Base-by-base conservation (phyloP, 2,329 filamentous ascomycete genomes). In the Colletotrichum sp. region DNA sequence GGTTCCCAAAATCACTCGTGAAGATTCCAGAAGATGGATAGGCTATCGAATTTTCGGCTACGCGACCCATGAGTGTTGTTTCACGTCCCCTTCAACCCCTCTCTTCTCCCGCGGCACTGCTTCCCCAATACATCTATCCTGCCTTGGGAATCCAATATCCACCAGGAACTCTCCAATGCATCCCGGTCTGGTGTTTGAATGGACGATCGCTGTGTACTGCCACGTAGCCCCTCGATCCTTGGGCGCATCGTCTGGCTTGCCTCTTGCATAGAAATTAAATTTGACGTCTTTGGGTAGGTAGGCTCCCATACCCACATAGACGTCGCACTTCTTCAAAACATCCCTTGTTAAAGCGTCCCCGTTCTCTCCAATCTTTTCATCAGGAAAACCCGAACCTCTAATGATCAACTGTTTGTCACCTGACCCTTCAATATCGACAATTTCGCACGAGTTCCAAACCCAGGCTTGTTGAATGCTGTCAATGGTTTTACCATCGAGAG, bases 301-400 rank as follows among this genome's bases (percentile, higher is more conserved):
- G 1, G 44, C n/a, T 52, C n/a, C 44, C 0, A 52, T 12, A 52
- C 0, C 10, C 44, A 13, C n/a, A 0, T 52, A 21, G 44, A 52
- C 0, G 1, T 52, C 44, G 44, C 44, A 52, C 10, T 52, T 52
- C 5, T 13, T 52, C n/a, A 52, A 1, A 52, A 52, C 44, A 21
- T 52, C 44, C 44, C 44, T 52, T 21, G 44, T 52, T 6, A 52
- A 52, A 13, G 44, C 44, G 6, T 4, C 16, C n/a, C 44, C 44
- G 10, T 52, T 21, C 44, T 52, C 44, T 12, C 44, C 44, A 52
- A 52, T 52, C n/a, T 52, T 52, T 21, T 52, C n/a, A 21, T 52
- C 44, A 1, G n/a, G 44, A 52, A 52, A 52, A 13, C 44, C 44
- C 44, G 44, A 52, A 52, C 44, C 44, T 52, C 44, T 21, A 13